Evolutionary conservation across 129 eudicot species (phyloP).

Genomic region (Apium graveolens): DNA sequence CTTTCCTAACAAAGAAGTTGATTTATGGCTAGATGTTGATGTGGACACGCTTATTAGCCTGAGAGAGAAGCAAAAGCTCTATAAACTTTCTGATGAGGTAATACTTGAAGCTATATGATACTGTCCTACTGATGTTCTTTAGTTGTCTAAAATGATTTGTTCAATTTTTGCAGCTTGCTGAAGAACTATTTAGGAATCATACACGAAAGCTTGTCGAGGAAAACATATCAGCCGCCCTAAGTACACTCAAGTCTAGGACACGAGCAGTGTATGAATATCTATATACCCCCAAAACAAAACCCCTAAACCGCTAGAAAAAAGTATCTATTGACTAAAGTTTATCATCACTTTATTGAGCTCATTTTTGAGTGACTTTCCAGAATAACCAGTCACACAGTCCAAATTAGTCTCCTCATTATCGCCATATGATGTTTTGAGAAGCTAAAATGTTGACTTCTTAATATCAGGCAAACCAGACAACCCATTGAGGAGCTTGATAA

Average conservation of each 20-base stretch:
- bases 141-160: conserved; percentile 10
- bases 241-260: conserved; percentile 57
- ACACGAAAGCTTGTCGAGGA: conserved; percentile 74
- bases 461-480: conserved; percentile 48
- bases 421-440: neutral
- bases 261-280: conserved; percentile 53
- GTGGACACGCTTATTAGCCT: conserved; percentile 54
- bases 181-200: conserved; percentile 76
- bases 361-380: neutral
- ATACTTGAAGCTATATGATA: neutral
- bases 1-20: neutral
- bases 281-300: neutral
- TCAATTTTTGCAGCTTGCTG: conserved; percentile 66
- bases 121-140: conserved; percentile 7
- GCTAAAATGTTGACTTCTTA: conserved; percentile 8
- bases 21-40: conserved; percentile 49
- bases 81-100: conserved; percentile 94
- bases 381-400: neutral
- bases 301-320: neutral
- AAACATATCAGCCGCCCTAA: conserved; percentile 53
- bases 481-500: conserved; percentile 78
- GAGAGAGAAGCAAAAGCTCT: conserved; percentile 72
- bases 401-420: no score
- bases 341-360: neutral
- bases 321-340: neutral